Percentiles rank a stretch among this genome's conserved stretches.
Conservation (phyloP, 345 rosid species). For the Erodium maritimum region DNA sequence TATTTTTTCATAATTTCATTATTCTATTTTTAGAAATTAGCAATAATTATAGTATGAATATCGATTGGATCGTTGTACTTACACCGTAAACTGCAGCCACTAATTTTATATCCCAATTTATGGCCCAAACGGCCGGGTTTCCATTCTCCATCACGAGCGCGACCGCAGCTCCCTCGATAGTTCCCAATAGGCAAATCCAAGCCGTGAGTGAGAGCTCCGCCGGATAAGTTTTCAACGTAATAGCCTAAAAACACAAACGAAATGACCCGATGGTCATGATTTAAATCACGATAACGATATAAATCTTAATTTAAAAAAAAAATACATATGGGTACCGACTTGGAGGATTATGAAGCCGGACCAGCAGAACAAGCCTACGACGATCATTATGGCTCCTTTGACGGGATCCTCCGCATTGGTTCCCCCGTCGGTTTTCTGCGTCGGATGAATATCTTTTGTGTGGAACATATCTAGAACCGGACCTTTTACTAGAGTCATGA, state of each 20-base stretch:
- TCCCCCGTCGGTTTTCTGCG: slow-evolving; percentile 13
- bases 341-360: slow-evolving; percentile 68
- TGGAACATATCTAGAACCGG: slow-evolving; percentile 16
- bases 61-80: too few relatives aligned
- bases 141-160: slow-evolving; percentile 71
- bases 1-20: too few relatives aligned
- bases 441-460: slow-evolving; percentile 5
- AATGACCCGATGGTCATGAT: too few relatives aligned
- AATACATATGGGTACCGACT: slow-evolving; percentile 16
- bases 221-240: slow-evolving; percentile 57
- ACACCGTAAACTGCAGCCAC: slow-evolving; percentile 60
- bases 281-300: too few relatives aligned
- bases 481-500: slow-evolving; percentile 36
- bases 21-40: too few relatives aligned
- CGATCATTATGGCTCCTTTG: slow-evolving; percentile 49
- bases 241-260: slow-evolving; percentile 37
- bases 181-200: slow-evolving; percentile 73
- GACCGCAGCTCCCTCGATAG: slow-evolving; percentile 38
- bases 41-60: too few relatives aligned
- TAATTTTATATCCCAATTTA: slow-evolving; percentile 65
- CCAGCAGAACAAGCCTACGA: slow-evolving; percentile 53
- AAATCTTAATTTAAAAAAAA: background rate
- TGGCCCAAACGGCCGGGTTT: slow-evolving; percentile 40
- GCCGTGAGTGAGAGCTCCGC: slow-evolving; percentile 75
- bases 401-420: slow-evolving; percentile 29